A percentile compares a stretch with the other conserved stretches of the same genome.
Evolutionary conservation across 768 basidiomycete species (phyloP).

Genomic region (Brasilioporus rufonigricans): DNA sequence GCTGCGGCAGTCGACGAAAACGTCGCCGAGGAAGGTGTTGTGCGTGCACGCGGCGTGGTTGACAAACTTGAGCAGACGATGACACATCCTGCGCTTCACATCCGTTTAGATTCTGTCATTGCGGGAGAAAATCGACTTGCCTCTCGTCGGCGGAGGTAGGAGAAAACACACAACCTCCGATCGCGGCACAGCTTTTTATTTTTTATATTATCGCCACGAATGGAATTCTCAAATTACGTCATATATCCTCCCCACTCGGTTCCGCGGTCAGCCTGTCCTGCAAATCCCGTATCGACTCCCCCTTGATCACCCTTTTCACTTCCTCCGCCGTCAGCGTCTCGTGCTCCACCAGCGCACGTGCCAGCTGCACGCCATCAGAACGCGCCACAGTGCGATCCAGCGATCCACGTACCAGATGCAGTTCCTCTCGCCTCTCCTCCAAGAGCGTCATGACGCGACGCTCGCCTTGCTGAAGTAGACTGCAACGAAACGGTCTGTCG

Average conservation of each 20-base stretch:
- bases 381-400: not conserved
- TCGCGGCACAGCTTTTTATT: constrained; percentile 1
- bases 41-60: constrained; percentile 56
- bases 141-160: constrained; percentile 56
- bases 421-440: constrained; percentile 64
- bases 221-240: not conserved
- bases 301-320: constrained; percentile 80
- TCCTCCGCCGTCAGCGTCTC: constrained; percentile 90
- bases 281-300: constrained; percentile 73
- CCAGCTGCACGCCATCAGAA: constrained; percentile 53
- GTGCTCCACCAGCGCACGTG: constrained; percentile 89
- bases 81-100: constrained; percentile 50
- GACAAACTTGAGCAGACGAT: constrained; percentile 54
- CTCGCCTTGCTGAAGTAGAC: constrained; percentile 70
- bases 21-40: constrained; percentile 42
- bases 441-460: constrained; percentile 62
- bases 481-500: constrained; percentile 17
- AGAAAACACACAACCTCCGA: constrained; percentile 17
- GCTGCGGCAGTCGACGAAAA: constrained; percentile 52
- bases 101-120: not conserved
- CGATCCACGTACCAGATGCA: constrained; percentile 59
- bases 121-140: constrained; percentile 15
- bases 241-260: not conserved
- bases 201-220: not conserved
- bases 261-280: constrained; percentile 50